These are phyloP conservation scores for Cnidoscolus chayamansa DNA, from an alignment of 441 rosid species.

Conservation along the genomic window DNA sequence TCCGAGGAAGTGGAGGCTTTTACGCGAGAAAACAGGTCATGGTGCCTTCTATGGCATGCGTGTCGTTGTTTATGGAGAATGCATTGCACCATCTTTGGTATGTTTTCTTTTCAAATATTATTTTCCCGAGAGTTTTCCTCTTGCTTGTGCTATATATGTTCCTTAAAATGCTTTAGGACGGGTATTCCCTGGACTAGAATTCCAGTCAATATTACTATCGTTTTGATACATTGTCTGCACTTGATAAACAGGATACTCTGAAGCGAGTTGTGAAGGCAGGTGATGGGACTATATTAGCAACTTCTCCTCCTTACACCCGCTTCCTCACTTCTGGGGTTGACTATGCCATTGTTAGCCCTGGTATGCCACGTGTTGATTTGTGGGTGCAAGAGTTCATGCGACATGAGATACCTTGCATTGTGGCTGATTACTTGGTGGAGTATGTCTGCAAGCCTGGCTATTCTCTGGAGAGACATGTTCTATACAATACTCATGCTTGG, in stretches of 20 bases:
- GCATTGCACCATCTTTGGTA: slow-evolving; percentile 89
- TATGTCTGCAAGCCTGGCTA: slow-evolving; percentile 91
- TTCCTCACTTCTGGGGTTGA: slow-evolving; percentile 67
- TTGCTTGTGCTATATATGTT: not conserved
- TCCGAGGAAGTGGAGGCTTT: slow-evolving; percentile 88
- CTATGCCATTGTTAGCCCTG: slow-evolving; percentile 77
- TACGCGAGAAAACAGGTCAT: slow-evolving; percentile 80
- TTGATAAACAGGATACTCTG: slow-evolving; percentile 68
- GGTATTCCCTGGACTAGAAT: not conserved
- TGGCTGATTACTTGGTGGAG: slow-evolving; percentile 88
- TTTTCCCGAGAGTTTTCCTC: not conserved
- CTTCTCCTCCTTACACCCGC: slow-evolving; percentile 89
- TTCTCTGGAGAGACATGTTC: slow-evolving; percentile 74
- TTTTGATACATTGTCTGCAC: not conserved
- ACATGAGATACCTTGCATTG: slow-evolving; percentile 85
- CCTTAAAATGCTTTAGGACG: not conserved
- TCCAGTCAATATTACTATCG: not conserved
- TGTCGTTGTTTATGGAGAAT: slow-evolving; percentile 78
- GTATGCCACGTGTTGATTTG: slow-evolving; percentile 57
- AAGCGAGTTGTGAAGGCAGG: slow-evolving; percentile 96
- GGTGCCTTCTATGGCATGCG: slow-evolving; percentile 87
- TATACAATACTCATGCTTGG: slow-evolving; percentile 69
- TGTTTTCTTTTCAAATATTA: slow-evolving; percentile 18
- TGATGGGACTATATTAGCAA: slow-evolving; percentile 84
- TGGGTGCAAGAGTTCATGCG: slow-evolving; percentile 89